Evolutionary conservation across 768 basidiomycete genomes (phyloP).

Genomic region (Mycena galopus): DNA sequence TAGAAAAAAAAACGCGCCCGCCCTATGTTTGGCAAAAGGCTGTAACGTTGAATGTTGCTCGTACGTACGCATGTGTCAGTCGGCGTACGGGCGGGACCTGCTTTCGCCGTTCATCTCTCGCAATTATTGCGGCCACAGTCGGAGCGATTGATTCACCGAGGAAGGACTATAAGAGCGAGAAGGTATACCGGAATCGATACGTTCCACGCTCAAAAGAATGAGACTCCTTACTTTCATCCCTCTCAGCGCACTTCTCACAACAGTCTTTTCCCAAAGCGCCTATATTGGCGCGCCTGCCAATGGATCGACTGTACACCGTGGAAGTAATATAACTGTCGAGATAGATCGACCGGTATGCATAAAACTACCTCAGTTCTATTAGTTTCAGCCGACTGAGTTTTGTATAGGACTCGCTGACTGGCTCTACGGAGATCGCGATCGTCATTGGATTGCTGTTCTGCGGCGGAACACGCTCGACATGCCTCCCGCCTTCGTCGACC

Average conservation of each 20-base stretch:
- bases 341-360: constrained; percentile 62
- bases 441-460: constrained; percentile 48
- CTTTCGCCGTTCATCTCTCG: not conserved
- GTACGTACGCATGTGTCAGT: no score
- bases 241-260: constrained; percentile 44
- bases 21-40: no score
- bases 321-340: constrained; percentile 56
- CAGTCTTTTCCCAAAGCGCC: constrained; percentile 56
- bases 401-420: constrained; percentile 18
- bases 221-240: constrained; percentile 25
- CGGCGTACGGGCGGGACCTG: no score
- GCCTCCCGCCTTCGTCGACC: constrained; percentile 36
- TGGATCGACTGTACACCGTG: constrained; percentile 50
- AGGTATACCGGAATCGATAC: not conserved
- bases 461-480: constrained; percentile 12
- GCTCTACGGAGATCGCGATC: constrained; percentile 49
- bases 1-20: no score
- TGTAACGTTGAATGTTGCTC: no score
- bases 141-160: constrained; percentile 3
- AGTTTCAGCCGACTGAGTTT: no score
- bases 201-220: constrained; percentile 2
- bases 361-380: not conserved
- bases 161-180: constrained; percentile 4
- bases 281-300: constrained; percentile 56
- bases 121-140: not conserved